These are phyloP conservation scores for Gracilaria caudata DNA, from an alignment of 23 red algal genomes.

Conservation along the genomic window DNA sequence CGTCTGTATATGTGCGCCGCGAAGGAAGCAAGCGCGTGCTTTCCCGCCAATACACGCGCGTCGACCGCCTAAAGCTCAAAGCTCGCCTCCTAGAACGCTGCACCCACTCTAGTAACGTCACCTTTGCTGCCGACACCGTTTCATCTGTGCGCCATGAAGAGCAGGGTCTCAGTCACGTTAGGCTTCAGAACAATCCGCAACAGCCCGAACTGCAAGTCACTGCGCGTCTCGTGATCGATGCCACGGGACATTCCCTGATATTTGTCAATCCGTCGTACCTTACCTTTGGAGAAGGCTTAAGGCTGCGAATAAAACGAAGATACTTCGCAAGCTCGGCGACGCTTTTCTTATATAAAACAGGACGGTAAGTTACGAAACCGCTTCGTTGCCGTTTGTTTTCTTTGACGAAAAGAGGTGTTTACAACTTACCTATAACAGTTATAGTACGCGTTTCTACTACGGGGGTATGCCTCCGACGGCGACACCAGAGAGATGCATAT, in stretches of 20 bases:
- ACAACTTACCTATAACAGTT: no score
- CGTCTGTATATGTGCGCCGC: slow-evolving; percentile 62
- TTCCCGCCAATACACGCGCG: slow-evolving; percentile 67
- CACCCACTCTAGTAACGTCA: slow-evolving; percentile 53
- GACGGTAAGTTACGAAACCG: no score
- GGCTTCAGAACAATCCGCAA: slow-evolving; percentile 12
- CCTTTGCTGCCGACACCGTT: not conserved
- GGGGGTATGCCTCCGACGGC: no score
- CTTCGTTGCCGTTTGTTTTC: no score
- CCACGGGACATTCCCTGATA: slow-evolving; percentile 72
- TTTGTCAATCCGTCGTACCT: no score
- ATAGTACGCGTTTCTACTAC: no score
- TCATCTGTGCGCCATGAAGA: not conserved
- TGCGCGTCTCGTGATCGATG: slow-evolving; percentile 79
- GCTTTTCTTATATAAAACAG: no score
- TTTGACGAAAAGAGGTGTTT: no score
- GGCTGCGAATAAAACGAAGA: no score
- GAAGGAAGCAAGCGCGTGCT: slow-evolving; percentile 47
- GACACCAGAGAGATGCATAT: no score
- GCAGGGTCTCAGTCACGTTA: slow-evolving; percentile 26
- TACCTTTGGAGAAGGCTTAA: no score
- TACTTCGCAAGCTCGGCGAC: no score
- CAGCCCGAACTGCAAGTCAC: not conserved
- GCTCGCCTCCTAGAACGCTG: slow-evolving; percentile 67
- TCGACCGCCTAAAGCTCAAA: slow-evolving; percentile 86